Evolutionary conservation across 257 asterid genomes (phyloP), one percentile per base, ranked within the genome.

Genomic region (Ajuga chamaepitys): DNA sequence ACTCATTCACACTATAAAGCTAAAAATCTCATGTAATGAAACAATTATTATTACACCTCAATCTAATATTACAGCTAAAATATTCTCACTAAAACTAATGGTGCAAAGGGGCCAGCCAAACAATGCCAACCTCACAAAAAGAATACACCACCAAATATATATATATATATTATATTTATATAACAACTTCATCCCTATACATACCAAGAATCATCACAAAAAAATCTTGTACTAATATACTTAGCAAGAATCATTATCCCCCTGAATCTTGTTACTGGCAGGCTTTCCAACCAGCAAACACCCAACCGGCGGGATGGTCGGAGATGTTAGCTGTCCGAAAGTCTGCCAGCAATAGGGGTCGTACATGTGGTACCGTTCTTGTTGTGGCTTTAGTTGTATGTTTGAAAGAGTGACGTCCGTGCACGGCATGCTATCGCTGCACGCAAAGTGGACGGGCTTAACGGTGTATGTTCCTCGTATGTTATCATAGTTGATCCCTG

Each of bases 281-380:
- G 98, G 98, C 77, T 93, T 93, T 5, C 96, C 95, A 21, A 79
- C 50, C 63, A 75, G 78, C 35, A 93, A 55, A 59, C 99, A 93
- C 38, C 54, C 61, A 11, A 93, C 83, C 2, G 97, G 95, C 67
- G 99, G 99, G 45, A 81, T 41, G 2, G 89, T 77, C 1, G 96
- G 95, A 50, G 97, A 62, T 21, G 70, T 80, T 10, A 87, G 80
- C 73, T 89, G 87, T 11, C 99, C 99, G 28, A 76, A 93, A 0
- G 95, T 68, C 75, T 89, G 83, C 99, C 99, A 93, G 58, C 99
- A 93, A 34, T 17, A 93, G 2, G 99, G 97, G 55, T 84, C 91
- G 28, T 89, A 84, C 88, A 93, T 72, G 60, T 82, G 96, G 59
- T 89, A 85, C 18, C 42, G 66, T 40, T 89, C 93, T 55, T 71